phyloP scores from a whole-genome alignment of 2,329 filamentous ascomycete species.

The Scedosporium aurantiacum region DNA sequence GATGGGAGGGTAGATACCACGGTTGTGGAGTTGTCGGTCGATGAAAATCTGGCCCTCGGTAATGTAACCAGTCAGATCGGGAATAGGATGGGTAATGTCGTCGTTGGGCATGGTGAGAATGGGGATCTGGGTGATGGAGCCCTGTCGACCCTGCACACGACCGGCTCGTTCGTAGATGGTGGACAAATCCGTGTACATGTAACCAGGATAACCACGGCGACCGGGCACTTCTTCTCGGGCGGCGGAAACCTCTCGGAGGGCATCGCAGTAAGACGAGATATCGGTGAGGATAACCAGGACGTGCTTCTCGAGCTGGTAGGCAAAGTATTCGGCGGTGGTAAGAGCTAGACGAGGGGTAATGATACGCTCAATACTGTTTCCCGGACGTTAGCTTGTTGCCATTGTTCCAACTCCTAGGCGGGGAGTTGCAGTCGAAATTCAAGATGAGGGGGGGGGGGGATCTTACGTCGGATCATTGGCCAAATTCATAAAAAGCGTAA shows the following conservation, averaged over 20 bases:
- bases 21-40: conserved; percentile 87
- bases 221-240: conserved; percentile 97
- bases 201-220: conserved; percentile 98
- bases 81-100: conserved; percentile 98
- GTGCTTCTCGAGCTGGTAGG: conserved; percentile 99
- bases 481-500: conserved; percentile 96
- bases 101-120: conserved; percentile 99
- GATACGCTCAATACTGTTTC: conserved; percentile 85
- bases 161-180: conserved; percentile 99
- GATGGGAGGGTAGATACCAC: conserved; percentile 96
- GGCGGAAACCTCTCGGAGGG: conserved; percentile 94
- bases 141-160: conserved; percentile 92
- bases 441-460: too few relatives aligned
- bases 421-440: background rate
- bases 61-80: conserved; percentile 97
- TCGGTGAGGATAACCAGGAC: conserved; percentile 97
- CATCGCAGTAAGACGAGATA: conserved; percentile 95
- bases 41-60: conserved; percentile 98
- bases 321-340: conserved; percentile 98
- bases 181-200: conserved; percentile 99
- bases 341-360: conserved; percentile 97
- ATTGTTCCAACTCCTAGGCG: background rate
- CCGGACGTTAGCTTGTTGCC: background rate
- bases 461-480: conserved; percentile 89
- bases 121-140: conserved; percentile 97